phyloP scores from a whole-genome alignment of 495 filamentous ascomycete species.

The Talaromyces proteolyticus region DNA sequence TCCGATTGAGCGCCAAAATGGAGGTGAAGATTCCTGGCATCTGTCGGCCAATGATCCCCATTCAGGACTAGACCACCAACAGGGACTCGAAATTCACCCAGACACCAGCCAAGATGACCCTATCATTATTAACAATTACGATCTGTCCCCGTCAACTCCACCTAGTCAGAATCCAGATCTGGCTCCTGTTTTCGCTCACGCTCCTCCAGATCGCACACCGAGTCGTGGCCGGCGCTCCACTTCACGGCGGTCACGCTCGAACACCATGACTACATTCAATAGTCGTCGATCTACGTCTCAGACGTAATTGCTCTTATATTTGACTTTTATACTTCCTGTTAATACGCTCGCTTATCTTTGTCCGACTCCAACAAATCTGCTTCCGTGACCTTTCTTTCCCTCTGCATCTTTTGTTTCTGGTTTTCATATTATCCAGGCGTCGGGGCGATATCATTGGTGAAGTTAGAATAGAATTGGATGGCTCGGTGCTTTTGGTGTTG shows the following conservation, averaged over 20 bases:
- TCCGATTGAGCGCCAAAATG: conserved; percentile 60
- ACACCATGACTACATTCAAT: conserved; percentile 3
- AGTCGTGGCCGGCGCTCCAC: conserved; percentile 30
- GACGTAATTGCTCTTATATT: background rate
- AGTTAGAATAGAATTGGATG: conserved; percentile 2
- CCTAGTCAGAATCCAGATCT: conserved; percentile 56
- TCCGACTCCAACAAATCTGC: background rate
- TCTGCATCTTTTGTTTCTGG: background rate
- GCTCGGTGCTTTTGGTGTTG: conserved; percentile 2
- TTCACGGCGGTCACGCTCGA: conserved; percentile 35
- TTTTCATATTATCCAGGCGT: background rate
- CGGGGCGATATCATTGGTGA: background rate
- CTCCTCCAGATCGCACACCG: conserved; percentile 29
- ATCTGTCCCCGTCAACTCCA: conserved; percentile 35
- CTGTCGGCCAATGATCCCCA: conserved; percentile 37
- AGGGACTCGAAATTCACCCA: conserved; percentile 54
- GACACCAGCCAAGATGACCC: conserved; percentile 50
- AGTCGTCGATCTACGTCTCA: conserved; percentile 7
- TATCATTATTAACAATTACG: conserved; percentile 39
- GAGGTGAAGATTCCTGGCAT: conserved; percentile 43
- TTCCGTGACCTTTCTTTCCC: background rate
- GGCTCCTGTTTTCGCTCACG: conserved; percentile 44
- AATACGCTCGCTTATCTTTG: background rate
- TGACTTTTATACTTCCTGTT: background rate
- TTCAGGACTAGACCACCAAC: conserved; percentile 41